Base-by-base conservation (phyloP, 208 protist genomes). In the Leishmania braziliensis region DNA sequence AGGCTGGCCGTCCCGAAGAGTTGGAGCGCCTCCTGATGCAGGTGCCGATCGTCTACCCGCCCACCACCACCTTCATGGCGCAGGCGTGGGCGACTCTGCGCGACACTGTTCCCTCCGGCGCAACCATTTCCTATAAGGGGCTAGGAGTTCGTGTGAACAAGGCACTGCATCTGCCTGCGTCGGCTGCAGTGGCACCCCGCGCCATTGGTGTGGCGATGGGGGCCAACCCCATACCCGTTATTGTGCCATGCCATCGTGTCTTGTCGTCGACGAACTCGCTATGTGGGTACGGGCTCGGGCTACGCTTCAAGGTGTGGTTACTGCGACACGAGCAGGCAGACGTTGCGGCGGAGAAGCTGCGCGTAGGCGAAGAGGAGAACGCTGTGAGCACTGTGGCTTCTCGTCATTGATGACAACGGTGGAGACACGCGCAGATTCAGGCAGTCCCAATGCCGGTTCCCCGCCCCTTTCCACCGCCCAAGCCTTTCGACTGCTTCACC, bases 211-310 rank as follows among this genome's bases (percentile, higher is more conserved):
- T 80, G 23, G 91, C 91, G 14, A 92, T 96, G 90, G 75, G 80
- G 8, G 74, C 56, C 33, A 96, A 96, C 79, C 91, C 91, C 6
- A 79, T 92, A 68, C 86, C 85, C 9, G 65, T 95, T 3, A 79
- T 95, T 36, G 80, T 96, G 36, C 93, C 93, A 8, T 96, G 93
- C 77, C 93, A 96, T 66, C 93, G 93, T 54, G 93, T 96, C 48
- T 58, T 96, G 50, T 84, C 84, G 39, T 85, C 91, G 23, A 89
- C 79, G 36, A 46, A 73, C 46, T 82, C 84, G 8, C 75, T 95
- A 63, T 84, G 85, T 60, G 93, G 93, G 20, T 96, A 93, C 83
- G 85, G 89, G 39, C 78, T 84, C 33, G 91, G 90, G 0, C 81
- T 93, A 6, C 88, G 86, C 68, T 87, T 77, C 66, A 95, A 96